Conservation (phyloP, 1,284 basidiomycete species). For the Naganishia albida region DNA sequence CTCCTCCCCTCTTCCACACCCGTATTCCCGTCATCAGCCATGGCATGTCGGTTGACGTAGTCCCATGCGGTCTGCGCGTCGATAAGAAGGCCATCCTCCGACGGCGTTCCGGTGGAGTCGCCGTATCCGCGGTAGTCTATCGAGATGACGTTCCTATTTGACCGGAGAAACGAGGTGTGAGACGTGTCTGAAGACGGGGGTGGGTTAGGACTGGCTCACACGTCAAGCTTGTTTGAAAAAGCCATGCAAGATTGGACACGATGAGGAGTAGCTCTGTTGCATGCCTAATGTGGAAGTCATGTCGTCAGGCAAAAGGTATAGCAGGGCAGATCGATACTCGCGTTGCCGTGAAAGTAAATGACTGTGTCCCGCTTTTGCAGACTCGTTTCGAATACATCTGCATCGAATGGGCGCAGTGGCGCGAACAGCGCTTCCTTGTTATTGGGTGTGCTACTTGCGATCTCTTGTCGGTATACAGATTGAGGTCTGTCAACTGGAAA, state of each 20-base stretch:
- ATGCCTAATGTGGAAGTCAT: slow-evolving; percentile 37
- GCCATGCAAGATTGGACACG: slow-evolving; percentile 22
- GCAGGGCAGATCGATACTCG: slow-evolving; percentile 32
- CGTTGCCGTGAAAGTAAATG: slow-evolving; percentile 89
- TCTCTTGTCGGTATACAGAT: slow-evolving; percentile 36
- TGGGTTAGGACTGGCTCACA: slow-evolving; percentile 74
- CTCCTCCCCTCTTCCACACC: slow-evolving; percentile 11
- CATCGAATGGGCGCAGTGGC: slow-evolving; percentile 36
- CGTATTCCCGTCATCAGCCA: not conserved
- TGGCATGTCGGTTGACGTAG: slow-evolving; percentile 60
- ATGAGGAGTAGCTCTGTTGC: slow-evolving; percentile 40
- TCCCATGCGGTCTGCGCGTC: slow-evolving; percentile 82
- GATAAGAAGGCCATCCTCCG: slow-evolving; percentile 68
- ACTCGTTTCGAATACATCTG: slow-evolving; percentile 55
- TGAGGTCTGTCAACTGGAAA: slow-evolving; percentile 35
- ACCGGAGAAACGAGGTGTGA: not conserved
- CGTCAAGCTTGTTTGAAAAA: slow-evolving; percentile 61
- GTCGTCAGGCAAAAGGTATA: not conserved
- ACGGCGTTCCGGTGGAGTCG: slow-evolving; percentile 77
- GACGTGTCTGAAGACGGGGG: slow-evolving; percentile 61
- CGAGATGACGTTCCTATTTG: slow-evolving; percentile 68
- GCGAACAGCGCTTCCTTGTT: slow-evolving; percentile 33
- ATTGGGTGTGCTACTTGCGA: not conserved
- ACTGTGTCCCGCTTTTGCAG: slow-evolving; percentile 69
- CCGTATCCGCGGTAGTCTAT: slow-evolving; percentile 92